A percentile compares a stretch with the other conserved stretches of the same genome.
phyloP scores from a whole-genome alignment of 345 rosid species.

The Camelina neglecta region DNA sequence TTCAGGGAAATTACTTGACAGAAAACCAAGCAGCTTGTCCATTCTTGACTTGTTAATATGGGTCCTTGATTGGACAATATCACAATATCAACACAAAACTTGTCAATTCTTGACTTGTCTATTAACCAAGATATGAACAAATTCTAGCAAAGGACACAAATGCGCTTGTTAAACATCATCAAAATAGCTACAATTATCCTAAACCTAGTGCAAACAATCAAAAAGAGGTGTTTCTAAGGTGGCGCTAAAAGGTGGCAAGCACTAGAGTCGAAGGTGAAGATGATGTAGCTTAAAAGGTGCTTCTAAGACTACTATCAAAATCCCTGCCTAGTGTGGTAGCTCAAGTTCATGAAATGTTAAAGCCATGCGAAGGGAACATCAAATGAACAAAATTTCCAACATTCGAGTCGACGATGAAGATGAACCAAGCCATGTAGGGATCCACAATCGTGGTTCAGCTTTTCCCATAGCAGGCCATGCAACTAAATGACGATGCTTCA shows the following conservation, averaged over 20 bases:
- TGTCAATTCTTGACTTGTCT: background rate
- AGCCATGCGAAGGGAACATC: slow-evolving; percentile 44
- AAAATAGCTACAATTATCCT: background rate
- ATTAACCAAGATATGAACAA: slow-evolving; percentile 6
- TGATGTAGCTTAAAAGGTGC: background rate
- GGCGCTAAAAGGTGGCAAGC: slow-evolving; percentile 1
- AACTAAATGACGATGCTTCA: slow-evolving; percentile 24
- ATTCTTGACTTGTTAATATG: background rate
- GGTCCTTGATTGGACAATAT: background rate
- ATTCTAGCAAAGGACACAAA: background rate
- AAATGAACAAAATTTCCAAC: slow-evolving; percentile 58
- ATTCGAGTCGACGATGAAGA: slow-evolving; percentile 49
- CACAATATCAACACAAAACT: background rate
- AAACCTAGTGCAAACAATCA: background rate
- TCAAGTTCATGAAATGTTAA: slow-evolving; percentile 53
- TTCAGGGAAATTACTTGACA: background rate
- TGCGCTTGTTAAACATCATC: background rate
- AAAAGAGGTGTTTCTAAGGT: background rate
- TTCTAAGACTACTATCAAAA: background rate
- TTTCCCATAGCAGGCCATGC: slow-evolving; percentile 52
- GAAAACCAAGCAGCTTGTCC: background rate
- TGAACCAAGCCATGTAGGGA: slow-evolving; percentile 52
- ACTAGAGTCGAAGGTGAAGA: no score
- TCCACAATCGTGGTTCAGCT: slow-evolving; percentile 56
- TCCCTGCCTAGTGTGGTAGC: slow-evolving; percentile 76